A percentile compares a stretch with the other conserved stretches of the same genome.
Evolutionary conservation across 129 eudicot genomes (phyloP).

Genomic region (Flaveria ramosissima): DNA sequence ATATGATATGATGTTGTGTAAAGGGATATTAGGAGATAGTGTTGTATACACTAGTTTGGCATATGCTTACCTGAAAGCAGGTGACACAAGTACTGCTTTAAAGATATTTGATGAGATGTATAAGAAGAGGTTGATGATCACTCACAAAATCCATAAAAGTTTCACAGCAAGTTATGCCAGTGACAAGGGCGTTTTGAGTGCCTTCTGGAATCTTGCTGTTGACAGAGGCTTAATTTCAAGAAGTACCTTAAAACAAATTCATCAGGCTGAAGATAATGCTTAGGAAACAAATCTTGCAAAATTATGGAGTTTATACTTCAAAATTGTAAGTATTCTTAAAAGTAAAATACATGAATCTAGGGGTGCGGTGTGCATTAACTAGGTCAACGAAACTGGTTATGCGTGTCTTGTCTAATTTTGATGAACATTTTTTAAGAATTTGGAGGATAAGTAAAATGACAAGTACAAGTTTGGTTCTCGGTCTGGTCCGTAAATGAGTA

Average conservation of each 20-base stretch:
- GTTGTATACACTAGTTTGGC: conserved; percentile 72
- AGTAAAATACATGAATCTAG: background rate
- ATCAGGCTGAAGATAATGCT: conserved; percentile 32
- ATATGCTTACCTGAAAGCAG: conserved; percentile 69
- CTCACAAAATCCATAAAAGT: conserved; percentile 57
- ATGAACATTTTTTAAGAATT: too few species aligned
- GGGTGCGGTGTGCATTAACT: background rate
- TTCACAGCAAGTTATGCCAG: conserved; percentile 60
- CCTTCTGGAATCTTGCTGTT: conserved; percentile 65
- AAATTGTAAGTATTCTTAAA: conserved; percentile 17
- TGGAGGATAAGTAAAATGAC: too few species aligned
- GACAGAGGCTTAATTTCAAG: conserved; percentile 72
- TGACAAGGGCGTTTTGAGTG: conserved; percentile 46
- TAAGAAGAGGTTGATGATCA: conserved; percentile 68
- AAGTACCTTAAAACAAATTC: conserved; percentile 42
- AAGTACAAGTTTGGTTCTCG: too few species aligned
- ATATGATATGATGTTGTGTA: conserved; percentile 52
- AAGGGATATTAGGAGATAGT: conserved; percentile 75
- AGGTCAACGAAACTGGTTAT: too few species aligned
- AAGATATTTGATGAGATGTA: conserved; percentile 80
- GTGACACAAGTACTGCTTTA: conserved; percentile 51
- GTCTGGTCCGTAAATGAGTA: too few species aligned
- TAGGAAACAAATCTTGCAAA: conserved; percentile 27
- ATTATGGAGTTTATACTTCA: conserved; percentile 11
- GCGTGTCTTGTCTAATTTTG: too few species aligned